These are phyloP conservation scores for Capsella bursapastoris DNA, from an alignment of 345 rosid genomes.

Conservation along the genomic window DNA sequence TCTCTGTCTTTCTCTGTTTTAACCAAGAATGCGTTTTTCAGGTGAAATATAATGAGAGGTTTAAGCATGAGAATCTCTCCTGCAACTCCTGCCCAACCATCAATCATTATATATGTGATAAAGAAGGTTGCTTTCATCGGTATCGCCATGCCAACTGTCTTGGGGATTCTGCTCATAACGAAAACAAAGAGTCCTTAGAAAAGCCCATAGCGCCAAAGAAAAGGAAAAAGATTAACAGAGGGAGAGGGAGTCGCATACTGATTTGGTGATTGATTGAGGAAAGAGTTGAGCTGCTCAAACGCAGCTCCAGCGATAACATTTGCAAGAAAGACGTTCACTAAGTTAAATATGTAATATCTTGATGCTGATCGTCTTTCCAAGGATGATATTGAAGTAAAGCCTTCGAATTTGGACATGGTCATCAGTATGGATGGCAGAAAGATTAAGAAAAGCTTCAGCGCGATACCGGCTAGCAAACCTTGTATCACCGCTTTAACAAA, in stretches of 20 bases:
- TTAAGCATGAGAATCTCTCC: slow-evolving; percentile 85
- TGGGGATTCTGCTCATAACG: slow-evolving; percentile 63
- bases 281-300: slow-evolving; percentile 74
- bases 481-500: slow-evolving; percentile 72
- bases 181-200: slow-evolving; percentile 1
- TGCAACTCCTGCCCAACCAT: slow-evolving; percentile 99
- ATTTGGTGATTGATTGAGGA: slow-evolving; percentile 64
- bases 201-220: neutral
- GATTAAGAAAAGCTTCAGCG: slow-evolving; percentile 90
- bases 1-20: slow-evolving; percentile 96
- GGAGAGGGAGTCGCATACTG: slow-evolving; percentile 54
- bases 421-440: slow-evolving; percentile 90
- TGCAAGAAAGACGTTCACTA: slow-evolving; percentile 82
- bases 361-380: slow-evolving; percentile 92
- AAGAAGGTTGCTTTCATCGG: slow-evolving; percentile 95
- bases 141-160: slow-evolving; percentile 82
- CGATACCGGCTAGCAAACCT: slow-evolving; percentile 92
- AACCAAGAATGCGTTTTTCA: slow-evolving; percentile 87
- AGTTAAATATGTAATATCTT: slow-evolving; percentile 77
- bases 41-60: slow-evolving; percentile 79
- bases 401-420: slow-evolving; percentile 98
- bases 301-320: slow-evolving; percentile 79
- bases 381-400: slow-evolving; percentile 72
- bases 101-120: slow-evolving; percentile 94
- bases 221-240: neutral